Base-by-base conservation (phyloP, 139 green algal genomes). In the Nannochloris sp. region DNA sequence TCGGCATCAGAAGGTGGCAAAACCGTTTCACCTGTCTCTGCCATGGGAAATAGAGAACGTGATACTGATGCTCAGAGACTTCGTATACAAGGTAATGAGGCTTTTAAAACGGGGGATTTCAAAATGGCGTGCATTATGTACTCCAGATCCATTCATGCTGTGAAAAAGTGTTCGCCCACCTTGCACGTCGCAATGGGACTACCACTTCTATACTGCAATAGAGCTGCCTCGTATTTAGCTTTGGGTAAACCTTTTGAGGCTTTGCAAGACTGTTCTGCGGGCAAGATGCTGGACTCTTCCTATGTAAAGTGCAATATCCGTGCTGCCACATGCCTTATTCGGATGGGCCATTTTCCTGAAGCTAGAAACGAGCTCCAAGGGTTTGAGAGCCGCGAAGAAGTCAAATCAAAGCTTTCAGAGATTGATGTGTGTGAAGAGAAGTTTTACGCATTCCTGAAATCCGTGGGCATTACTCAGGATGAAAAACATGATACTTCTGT, bases 241-340 rank as follows among this genome's bases (percentile, higher is more conserved):
- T 53, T 65, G 31, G 51, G 60, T 33, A 57, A 63, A 20, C 68
- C 68, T 30, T 43, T 63, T n/a, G 49, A 58, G 36, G 68, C 68
- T 16, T 49, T 74, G 40, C 23, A 46, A 28, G 68, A 74, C 68
- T 74, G 68, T 50, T 31, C 43, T 20, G 56, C 64, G 50, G 68
- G 68, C 3, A 29, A 68, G 10, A 45, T 59, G 49, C 59, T 68
- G 29, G 68, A 74, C 16, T 17, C 60, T 2, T 13, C 29, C 14
- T 65, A 63, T n/a, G 17, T 70, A 30, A 65, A 58, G 28, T 74
- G 68, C 45, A 36, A 33, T 6, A 62, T 81, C 23, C 50, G 75
- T 3, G 66, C 67, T 26, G 66, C 72, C 10, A 81, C 75, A 8
- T 77, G 66, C 30, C 56, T 69, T 31, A 49, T 53, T 10, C 62